Base-by-base conservation (phyloP, 2,329 filamentous ascomycete species). In the Colletotrichum truncatum region DNA sequence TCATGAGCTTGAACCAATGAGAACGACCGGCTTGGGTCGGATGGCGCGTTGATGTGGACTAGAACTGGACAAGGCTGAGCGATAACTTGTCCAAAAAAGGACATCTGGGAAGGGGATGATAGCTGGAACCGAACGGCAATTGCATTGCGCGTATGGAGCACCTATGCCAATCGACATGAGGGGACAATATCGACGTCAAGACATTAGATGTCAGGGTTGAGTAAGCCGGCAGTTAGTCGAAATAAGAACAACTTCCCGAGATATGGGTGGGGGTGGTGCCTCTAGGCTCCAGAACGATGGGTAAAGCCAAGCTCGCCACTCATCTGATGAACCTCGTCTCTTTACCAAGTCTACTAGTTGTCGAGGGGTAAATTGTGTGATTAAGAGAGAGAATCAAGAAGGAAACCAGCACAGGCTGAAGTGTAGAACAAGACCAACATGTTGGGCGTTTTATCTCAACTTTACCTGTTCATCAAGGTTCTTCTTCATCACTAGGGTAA, bases 141-240 rank as follows among this genome's bases (percentile, higher is more conserved):
- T n/a, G n/a, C n/a, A n/a, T n/a, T n/a, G n/a, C n/a, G n/a, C n/a
- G n/a, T n/a, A n/a, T n/a, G n/a, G n/a, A n/a, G n/a, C n/a, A n/a
- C n/a, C n/a, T n/a, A n/a, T n/a, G n/a, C n/a, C n/a, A n/a, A n/a
- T n/a, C n/a, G n/a, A n/a, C n/a, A n/a, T n/a, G n/a, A n/a, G n/a
- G n/a, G n/a, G n/a, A n/a, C n/a, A n/a, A 46, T 30, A 21, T 58
- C 26, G 52, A 36, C 43, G 43, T 63, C 53, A 53, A 51, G 39
- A n/a, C 11, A 26, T 5, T 11, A 25, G 7, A 16, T 21, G 53
- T 36, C 4, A 23, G 4, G 32, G 30, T n/a, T 41, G 51, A 41
- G 51, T 56, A 32, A 62, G 41, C 41, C 21, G 28, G 25, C 36
- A 45, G 26, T 9, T 18, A 7, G 26, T 21, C 28, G 52, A 57